Evolutionary conservation across 495 filamentous ascomycete genomes (phyloP), one percentile per base, ranked within the genome.

Genomic region (Jackrogersella multiformis): DNA sequence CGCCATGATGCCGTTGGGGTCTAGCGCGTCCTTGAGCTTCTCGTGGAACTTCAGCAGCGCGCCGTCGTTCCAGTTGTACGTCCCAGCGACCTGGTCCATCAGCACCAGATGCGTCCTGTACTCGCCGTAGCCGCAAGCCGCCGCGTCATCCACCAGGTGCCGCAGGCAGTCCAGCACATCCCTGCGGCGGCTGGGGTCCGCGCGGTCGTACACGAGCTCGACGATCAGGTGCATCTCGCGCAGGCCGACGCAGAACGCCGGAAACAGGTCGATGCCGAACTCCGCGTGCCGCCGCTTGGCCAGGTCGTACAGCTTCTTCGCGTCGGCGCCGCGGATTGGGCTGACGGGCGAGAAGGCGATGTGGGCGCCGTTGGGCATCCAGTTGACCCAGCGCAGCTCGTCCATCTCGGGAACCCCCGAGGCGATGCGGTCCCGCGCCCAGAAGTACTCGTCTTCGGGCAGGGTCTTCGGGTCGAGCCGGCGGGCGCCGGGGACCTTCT

Each of bases 141-240:
- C 84, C 5, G 79, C 77, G 16, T 79, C 79, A 10, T 79, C 76
- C 9, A 87, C 79, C 66, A 87, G 73, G 15, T 80, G 78, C 10
- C 80, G 73, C 67, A 86, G 56, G 51, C 75, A 71, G 65, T 77
- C 61, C 66, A 84, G 46, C 73, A 76, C 65, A 15, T 57, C 72
- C 74, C 76, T 62, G n/a, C 73, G 74, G 34, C 70, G 60, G 35
- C 76, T 76, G 1, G 69, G 41, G 42, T 83, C 73, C 12, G 76
- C 74, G 10, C 83, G 77, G 58, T 88, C 79, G 55, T 83, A 88
- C 12, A 87, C 78, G 56, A 87, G 82, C 67, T 82, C 81, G 18
- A 84, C 79, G 41, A 89, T 88, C 42, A 86, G 78, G 64, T 87
- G 82, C 79, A 85, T 85, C 67, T 87, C 82, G 4, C 83, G 78